Base-by-base conservation (phyloP, 2,329 filamentous ascomycete genomes). In the Chaetomium sp. region DNA sequence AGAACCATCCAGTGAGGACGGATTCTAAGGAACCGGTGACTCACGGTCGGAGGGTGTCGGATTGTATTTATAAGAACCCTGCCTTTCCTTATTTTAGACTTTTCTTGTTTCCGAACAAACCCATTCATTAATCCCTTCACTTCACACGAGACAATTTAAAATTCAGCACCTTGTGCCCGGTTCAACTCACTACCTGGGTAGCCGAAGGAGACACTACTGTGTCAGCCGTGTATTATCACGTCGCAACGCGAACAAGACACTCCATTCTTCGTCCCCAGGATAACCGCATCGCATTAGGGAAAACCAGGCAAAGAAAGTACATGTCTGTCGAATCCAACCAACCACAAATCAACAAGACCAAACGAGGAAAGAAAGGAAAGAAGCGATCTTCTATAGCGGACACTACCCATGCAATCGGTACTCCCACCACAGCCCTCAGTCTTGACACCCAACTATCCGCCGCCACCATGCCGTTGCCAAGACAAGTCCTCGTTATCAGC, bases 401-500 rank as follows among this genome's bases (percentile, higher is more conserved):
- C 5, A 9, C 48, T 4, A 3, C 27, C 4, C 6, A 37, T 9
- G 9, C 40, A 6, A 6, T 11, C 6, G 40, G 14, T 4, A 42
- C 14, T 9, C 34, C 33, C 11, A 34, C 35, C n/a, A 9, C 43
- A 14, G 10, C 36, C 2, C 7, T 34, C 19, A 19, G 11, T 27
- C 11, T 35, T 4, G 9, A 41, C 5, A n/a, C 14, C 9, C 27
- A 48, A 34, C 10, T n/a, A 35, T 9, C n/a, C 5, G 36, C 46
- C 51, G 9, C n/a, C 47, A 40, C 4, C 44, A 53, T 53, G 52
- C 36, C 37, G 32, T 61, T 64, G n/a, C 68, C 19, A 27, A 27
- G 74, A 46, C 80, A 79, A 41, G 82, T 95, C 64, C 82, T 97
- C 55, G 78, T 97, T 65, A 81, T 91, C 74, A 94, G 89, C 59